Evolutionary conservation across 805 yeast species (phyloP), one percentile per base, ranked within the genome.

Genomic region (Clavispora asparagi): DNA sequence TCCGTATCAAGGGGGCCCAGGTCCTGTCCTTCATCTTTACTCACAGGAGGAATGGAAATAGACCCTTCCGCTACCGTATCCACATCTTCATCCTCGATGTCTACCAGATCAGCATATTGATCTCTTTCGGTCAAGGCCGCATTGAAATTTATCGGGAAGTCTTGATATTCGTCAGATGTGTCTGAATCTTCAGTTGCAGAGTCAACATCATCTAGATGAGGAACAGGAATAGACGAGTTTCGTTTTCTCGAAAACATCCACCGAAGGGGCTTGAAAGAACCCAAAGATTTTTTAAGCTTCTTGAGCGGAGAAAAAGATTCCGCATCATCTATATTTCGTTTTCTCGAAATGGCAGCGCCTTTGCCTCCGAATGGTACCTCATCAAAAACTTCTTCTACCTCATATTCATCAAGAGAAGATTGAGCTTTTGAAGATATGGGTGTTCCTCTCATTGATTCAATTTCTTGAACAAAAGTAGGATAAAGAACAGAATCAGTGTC

Each of bases 381-480:
- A 6, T 14, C 17, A 33, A 17, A 8, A 3, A 33, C 5, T 14
- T 33, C 37, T 33, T 33, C 29, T 9, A 17, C 16, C 10, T 12
- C 38, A 7, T 17, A 6, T 14, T 3, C 17, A 14, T 13, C n/a
- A 23, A 7, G 17, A 6, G 7, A 14, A 10, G 25, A n/a, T 23
- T 27, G 25, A 12, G 17, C n/a, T 9, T 10, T 10, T 19, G 23
- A 19, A 9, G n/a, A 11, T 6, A 32, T 4, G 7, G 52, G 47
- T 3, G 50, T 46, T 23, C 42, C 47, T n/a, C 44, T 32, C 39
- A 41, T 29, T 4, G 50, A 49, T 19, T 47, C 55, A 14, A 48
- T 38, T 31, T 54, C 57, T 7, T 43, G 47, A 6, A 54, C 36
- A 4, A 38, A 19, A 1, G 57, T 39, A 3, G 57, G 57, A 9